A percentile compares a stretch with the other conserved stretches of the same genome.
Conservation (phyloP, 2,329 filamentous ascomycete species). For the Claviceps pusilla region DNA sequence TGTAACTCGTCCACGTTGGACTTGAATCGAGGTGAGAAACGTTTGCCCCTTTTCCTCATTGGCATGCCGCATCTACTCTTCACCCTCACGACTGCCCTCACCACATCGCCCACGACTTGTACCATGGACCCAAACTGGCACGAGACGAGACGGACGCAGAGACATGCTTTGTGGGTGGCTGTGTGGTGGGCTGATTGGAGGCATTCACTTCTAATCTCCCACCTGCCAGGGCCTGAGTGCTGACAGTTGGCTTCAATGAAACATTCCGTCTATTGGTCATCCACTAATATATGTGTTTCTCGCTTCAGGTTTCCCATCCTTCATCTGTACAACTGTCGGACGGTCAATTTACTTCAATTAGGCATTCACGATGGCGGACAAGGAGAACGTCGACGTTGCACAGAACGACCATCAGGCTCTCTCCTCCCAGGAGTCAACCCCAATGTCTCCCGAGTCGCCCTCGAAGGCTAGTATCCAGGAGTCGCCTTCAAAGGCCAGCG, state of each 20-base stretch:
- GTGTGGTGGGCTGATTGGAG: not conserved
- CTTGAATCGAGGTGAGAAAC: constrained; percentile 3
- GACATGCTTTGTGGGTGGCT: not conserved
- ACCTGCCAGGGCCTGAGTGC: not conserved
- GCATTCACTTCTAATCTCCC: not conserved
- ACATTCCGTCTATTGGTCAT: not conserved
- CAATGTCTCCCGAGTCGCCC: constrained; percentile 15
- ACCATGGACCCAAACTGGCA: not conserved
- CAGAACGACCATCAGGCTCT: constrained; percentile 26
- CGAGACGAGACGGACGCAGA: not conserved
- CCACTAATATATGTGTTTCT: not conserved
- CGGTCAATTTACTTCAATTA: not conserved
- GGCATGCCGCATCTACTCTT: not conserved
- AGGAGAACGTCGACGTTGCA: constrained; percentile 29
- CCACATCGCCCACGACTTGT: no score
- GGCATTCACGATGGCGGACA: constrained; percentile 28
- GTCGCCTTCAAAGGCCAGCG: not conserved
- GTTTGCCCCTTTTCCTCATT: not conserved
- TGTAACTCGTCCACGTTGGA: constrained; percentile 1
- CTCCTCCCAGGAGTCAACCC: constrained; percentile 14
- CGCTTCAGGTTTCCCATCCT: not conserved
- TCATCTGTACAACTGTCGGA: not conserved
- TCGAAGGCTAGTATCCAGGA: not conserved
- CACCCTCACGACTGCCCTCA: not conserved
- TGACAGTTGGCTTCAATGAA: not conserved